A percentile compares a stretch with the other conserved stretches of the same genome.
phyloP scores from a whole-genome alignment of 2,329 filamentous ascomycete genomes.

The Calonectria fujianensis region DNA sequence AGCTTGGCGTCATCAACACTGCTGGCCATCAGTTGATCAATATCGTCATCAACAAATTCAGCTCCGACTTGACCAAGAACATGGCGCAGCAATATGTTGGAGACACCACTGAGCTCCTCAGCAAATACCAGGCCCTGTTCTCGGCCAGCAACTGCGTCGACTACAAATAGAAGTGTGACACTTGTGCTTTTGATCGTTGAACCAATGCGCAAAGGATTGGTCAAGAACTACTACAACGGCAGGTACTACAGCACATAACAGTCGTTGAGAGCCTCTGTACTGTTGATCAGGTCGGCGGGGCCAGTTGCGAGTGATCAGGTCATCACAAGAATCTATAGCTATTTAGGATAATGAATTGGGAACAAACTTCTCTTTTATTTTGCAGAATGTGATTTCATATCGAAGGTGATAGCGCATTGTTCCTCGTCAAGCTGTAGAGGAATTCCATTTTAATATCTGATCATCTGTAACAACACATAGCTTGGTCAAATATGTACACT shows the following conservation, averaged over 20 bases:
- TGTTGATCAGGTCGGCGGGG: too few relatives aligned
- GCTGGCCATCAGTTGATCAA: slow-evolving; percentile 1
- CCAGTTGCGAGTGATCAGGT: too few relatives aligned
- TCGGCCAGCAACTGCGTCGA: slow-evolving; percentile 10
- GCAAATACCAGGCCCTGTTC: not conserved
- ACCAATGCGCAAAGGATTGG: too few relatives aligned
- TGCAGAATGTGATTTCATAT: not conserved
- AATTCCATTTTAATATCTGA: not conserved
- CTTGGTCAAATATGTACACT: not conserved
- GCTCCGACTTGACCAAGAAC: slow-evolving; percentile 5
- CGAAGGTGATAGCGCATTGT: not conserved
- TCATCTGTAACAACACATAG: not conserved
- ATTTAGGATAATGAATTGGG: not conserved
- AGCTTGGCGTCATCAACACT: not conserved
- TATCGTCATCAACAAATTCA: slow-evolving; percentile 5
- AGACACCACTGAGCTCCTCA: not conserved
- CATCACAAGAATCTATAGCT: not conserved
- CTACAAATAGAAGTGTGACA: not conserved
- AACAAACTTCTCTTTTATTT: not conserved
- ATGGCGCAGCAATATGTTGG: slow-evolving; percentile 8
- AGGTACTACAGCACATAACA: too few relatives aligned
- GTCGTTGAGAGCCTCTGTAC: too few relatives aligned
- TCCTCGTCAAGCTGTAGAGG: not conserved
- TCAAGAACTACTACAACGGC: too few relatives aligned
- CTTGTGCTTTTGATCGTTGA: not conserved